Percentiles rank a stretch among this genome's conserved stretches.
Conservation (phyloP, 1,284 basidiomycete species). For the Pisolithus thermaeus region DNA sequence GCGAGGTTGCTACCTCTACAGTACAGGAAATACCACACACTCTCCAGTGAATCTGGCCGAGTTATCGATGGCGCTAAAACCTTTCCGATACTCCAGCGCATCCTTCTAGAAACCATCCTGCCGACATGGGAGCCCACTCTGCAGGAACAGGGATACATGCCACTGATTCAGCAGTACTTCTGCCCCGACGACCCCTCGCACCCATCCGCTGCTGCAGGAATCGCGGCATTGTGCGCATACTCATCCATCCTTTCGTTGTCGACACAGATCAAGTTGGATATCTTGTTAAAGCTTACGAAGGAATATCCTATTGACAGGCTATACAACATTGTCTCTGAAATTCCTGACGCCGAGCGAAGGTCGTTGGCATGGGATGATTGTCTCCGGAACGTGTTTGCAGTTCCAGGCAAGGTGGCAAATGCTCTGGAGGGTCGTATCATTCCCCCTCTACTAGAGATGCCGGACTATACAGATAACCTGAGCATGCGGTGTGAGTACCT, state of each 20-base stretch:
- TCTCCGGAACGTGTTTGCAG: slow-evolving; percentile 50
- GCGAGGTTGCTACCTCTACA: slow-evolving; percentile 54
- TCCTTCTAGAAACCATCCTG: slow-evolving; percentile 56
- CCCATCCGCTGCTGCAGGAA: slow-evolving; percentile 41
- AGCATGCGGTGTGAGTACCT: slow-evolving; percentile 54
- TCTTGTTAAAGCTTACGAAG: slow-evolving; percentile 50
- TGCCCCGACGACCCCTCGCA: slow-evolving; percentile 58
- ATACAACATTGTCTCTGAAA: slow-evolving; percentile 45
- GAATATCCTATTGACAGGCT: slow-evolving; percentile 68
- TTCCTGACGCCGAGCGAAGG: slow-evolving; percentile 23
- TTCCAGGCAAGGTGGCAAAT: slow-evolving; percentile 70
- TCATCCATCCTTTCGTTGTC: slow-evolving; percentile 51
- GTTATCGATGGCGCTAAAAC: slow-evolving; percentile 35
- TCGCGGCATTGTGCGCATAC: slow-evolving; percentile 56
- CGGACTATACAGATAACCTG: slow-evolving; percentile 46
- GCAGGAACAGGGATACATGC: slow-evolving; percentile 38
- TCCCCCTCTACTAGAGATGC: slow-evolving; percentile 46
- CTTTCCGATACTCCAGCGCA: slow-evolving; percentile 55
- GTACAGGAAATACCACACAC: slow-evolving; percentile 34
- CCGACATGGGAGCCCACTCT: slow-evolving; percentile 65
- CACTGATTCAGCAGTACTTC: slow-evolving; percentile 60
- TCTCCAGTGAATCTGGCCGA: slow-evolving; percentile 8
- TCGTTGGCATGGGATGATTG: slow-evolving; percentile 61
- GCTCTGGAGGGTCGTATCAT: slow-evolving; percentile 36
- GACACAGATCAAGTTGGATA: slow-evolving; percentile 41